Evolutionary conservation across 2,329 filamentous ascomycete species (phyloP).

Genomic region (Anisogramma anomala): DNA sequence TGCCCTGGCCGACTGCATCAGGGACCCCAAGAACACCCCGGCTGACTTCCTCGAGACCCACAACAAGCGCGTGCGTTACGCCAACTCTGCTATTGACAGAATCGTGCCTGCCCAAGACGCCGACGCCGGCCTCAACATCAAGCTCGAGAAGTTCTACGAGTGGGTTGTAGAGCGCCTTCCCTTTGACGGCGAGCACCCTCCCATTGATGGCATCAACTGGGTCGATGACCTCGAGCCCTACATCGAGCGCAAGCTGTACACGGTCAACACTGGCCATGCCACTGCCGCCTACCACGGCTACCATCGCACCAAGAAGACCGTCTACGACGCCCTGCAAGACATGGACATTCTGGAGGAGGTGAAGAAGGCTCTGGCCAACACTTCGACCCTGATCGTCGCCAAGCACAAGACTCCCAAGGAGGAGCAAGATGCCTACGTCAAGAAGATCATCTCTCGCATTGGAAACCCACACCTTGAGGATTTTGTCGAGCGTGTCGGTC

Average conservation of each 20-base stretch:
- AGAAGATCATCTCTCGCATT: constrained; percentile 86
- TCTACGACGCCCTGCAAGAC: constrained; percentile 81
- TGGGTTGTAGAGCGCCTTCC: constrained; percentile 91
- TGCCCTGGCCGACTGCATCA: constrained; percentile 72
- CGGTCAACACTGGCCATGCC: constrained; percentile 95
- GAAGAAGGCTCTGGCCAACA: constrained; percentile 70
- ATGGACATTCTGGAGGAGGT: constrained; percentile 70
- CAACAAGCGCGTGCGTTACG: constrained; percentile 68
- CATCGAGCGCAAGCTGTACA: constrained; percentile 99
- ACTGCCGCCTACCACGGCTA: constrained; percentile 94
- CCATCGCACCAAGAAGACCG: constrained; percentile 71
- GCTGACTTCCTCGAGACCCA: constrained; percentile 56
- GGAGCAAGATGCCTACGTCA: constrained; percentile 76
- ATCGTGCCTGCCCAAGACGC: constrained; percentile 87
- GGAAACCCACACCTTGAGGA: constrained; percentile 90
- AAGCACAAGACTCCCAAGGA: constrained; percentile 70
- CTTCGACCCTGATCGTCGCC: constrained; percentile 69
- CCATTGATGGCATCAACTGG: constrained; percentile 83
- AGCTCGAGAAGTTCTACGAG: constrained; percentile 97
- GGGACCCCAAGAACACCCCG: constrained; percentile 59
- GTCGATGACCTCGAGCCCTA: constrained; percentile 85
- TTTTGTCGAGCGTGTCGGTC: constrained; percentile 86
- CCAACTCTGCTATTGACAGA: constrained; percentile 96
- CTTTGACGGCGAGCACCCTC: constrained; percentile 61
- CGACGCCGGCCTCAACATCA: constrained; percentile 74